Base-by-base conservation (phyloP, 164 flowering plant genomes). In the Tinospora cordifolia region DNA sequence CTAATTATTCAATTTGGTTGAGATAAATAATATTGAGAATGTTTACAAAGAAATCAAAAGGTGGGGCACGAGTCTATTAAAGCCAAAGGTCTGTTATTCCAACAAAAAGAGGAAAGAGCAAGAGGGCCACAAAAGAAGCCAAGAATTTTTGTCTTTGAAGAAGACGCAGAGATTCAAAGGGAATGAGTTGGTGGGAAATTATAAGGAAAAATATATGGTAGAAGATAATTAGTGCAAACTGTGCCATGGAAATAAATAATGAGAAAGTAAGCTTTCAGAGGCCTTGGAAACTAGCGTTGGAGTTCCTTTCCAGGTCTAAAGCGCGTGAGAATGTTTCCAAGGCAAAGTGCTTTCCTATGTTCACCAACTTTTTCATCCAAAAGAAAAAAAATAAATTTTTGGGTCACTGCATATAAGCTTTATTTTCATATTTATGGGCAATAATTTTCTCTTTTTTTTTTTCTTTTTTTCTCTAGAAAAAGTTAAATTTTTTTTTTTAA, bases 281-380 rank as follows among this genome's bases (percentile, higher is more conserved):
- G 60, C 60, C 21, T 54, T 54, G 60, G 60, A 54, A 54, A 54
- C 60, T n/a, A 54, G 60, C 60, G 60, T 54, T 54, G 60, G 60
- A 54, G 24, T 54, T 54, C 24, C 60, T n/a, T 54, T 54, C 10
- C 10, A 17, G 60, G 60, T 54, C 60, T 54, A 54, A 54, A 54
- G 60, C 2, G 25, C n/a, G 60, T n/a, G 60, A 54, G 60, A 54
- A 54, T 54, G 60, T 54, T 54, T 54, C 22, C 60, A 54, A 54
- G 21, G 47, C 14, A 54, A 54, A 54, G 60, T 54, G 25, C 7
- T 54, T 54, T 54, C 60, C n/a, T 30, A 30, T 54, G 60, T 54
- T 54, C 60, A 54, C 60, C 24, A 4, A n/a, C 60, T 21, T 54
- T 54, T 54, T 54, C 24, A 54, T 1, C 5, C 60, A 3, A 54